Conservation (phyloP, 2,329 filamentous ascomycete genomes). For the Phoma herbarum region DNA sequence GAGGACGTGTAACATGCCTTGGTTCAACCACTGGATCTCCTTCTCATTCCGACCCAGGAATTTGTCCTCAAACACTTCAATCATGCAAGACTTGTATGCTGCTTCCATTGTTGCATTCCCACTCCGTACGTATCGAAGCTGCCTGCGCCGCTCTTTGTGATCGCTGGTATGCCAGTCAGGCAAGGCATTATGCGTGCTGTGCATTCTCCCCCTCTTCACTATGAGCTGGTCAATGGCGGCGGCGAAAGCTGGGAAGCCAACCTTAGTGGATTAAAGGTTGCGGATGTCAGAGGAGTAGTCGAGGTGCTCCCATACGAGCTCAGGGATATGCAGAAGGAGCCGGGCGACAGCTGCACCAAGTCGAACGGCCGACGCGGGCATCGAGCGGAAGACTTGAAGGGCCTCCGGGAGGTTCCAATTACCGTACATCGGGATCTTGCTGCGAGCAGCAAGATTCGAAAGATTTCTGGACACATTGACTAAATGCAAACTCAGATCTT, state of each 20-base stretch:
- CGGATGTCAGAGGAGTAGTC: not conserved
- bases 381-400: not conserved
- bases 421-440: not conserved
- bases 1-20: conserved; percentile 6
- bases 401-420: not conserved
- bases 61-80: conserved; percentile 12
- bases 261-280: not conserved
- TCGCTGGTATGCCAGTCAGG: not conserved
- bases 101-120: conserved; percentile 2
- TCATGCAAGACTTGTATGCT: conserved; percentile 11
- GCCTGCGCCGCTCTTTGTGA: not conserved
- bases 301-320: not conserved
- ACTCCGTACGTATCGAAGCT: not conserved
- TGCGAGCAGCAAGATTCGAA: not conserved
- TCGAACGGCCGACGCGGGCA: not conserved
- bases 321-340: not conserved
- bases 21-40: conserved; percentile 30
- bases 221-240: not conserved
- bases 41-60: conserved; percentile 17
- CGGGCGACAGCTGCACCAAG: not conserved
- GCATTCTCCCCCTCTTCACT: not conserved
- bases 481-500: not conserved
- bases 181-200: not conserved
- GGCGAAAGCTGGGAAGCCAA: not conserved
- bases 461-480: not conserved